Evolutionary conservation across 2,329 filamentous ascomycete species (phyloP).

Genomic region (Ophiosphaerella korrae): DNA sequence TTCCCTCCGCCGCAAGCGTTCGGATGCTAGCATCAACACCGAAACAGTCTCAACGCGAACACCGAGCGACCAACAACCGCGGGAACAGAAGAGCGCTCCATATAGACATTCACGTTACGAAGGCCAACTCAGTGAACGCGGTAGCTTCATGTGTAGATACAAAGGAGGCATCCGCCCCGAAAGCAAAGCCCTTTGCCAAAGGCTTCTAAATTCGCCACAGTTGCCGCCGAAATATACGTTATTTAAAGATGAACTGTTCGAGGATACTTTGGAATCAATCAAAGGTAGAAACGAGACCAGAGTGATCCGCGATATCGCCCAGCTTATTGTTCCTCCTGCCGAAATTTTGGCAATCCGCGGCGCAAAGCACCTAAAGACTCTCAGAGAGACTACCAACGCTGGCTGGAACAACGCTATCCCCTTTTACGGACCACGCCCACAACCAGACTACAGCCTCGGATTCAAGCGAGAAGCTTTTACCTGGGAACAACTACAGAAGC

Average conservation of each 20-base stretch:
- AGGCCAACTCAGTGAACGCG: slow-evolving; percentile 14
- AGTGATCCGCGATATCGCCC: slow-evolving; percentile 18
- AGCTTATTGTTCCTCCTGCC: slow-evolving; percentile 21
- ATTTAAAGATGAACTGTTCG: slow-evolving; percentile 38
- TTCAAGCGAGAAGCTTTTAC: slow-evolving; percentile 21
- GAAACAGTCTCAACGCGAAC: slow-evolving; percentile 17
- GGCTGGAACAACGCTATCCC: slow-evolving; percentile 17
- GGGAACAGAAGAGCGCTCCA: slow-evolving; percentile 9
- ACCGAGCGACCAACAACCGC: slow-evolving; percentile 3
- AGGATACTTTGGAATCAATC: slow-evolving; percentile 40
- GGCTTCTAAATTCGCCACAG: slow-evolving; percentile 14
- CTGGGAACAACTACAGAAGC: slow-evolving; percentile 13
- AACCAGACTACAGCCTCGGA: slow-evolving; percentile 19
- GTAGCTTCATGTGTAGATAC: slow-evolving; percentile 20
- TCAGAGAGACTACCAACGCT: slow-evolving; percentile 22
- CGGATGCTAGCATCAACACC: slow-evolving; percentile 12
- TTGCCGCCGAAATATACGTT: slow-evolving; percentile 16
- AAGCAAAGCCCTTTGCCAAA: slow-evolving; percentile 19
- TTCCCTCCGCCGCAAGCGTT: slow-evolving; percentile 16
- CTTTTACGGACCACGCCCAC: slow-evolving; percentile 11
- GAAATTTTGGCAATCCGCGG: slow-evolving; percentile 14
- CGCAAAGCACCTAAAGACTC: slow-evolving; percentile 17
- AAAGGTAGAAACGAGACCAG: slow-evolving; percentile 25
- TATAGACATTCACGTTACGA: slow-evolving; percentile 8
- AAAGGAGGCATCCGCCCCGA: slow-evolving; percentile 12